These are phyloP conservation scores for Kipferlia bialata DNA, from an alignment of 78 protist genomes.

Conservation along the genomic window DNA sequence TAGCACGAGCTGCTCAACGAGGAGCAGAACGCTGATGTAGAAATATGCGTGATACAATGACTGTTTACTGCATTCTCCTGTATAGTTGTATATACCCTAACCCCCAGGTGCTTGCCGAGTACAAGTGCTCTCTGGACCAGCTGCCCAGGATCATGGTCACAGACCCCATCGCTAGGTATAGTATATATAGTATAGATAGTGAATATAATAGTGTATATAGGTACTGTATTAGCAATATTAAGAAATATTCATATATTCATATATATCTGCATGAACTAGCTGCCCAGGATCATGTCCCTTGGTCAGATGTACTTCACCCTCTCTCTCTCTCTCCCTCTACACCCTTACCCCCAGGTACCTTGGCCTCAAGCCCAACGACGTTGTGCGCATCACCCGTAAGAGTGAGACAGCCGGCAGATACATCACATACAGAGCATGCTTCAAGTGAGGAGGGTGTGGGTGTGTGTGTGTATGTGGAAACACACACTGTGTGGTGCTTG, in stretches of 20 bases:
- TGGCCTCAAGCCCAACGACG: conserved; percentile 55
- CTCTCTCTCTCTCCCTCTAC: no score
- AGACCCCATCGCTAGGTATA: conserved; percentile 76
- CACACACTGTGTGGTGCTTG: no score
- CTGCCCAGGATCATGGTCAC: conserved; percentile 66
- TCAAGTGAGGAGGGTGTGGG: no score
- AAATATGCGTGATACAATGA: no score
- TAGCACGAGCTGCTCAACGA: conserved; percentile 43
- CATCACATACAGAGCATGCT: conserved; percentile 72
- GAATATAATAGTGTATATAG: no score
- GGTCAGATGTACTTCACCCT: no score
- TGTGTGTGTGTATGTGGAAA: no score
- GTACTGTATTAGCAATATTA: no score
- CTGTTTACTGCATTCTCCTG: no score
- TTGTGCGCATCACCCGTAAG: conserved; percentile 65
- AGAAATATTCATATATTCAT: no score
- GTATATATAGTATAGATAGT: no score
- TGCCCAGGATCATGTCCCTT: conserved; percentile 19
- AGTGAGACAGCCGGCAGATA: conserved; percentile 87
- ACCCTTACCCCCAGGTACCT: conserved; percentile 28
- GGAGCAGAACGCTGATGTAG: conserved; percentile 8
- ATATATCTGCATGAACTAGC: no score
- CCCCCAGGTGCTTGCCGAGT: conserved; percentile 12
- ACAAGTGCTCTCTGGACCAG: conserved; percentile 33
- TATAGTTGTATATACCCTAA: background rate